A percentile compares a stretch with the other conserved stretches of the same genome.
These are phyloP conservation scores for Trametes meyenii DNA, from an alignment of 768 basidiomycete species.

Conservation along the genomic window DNA sequence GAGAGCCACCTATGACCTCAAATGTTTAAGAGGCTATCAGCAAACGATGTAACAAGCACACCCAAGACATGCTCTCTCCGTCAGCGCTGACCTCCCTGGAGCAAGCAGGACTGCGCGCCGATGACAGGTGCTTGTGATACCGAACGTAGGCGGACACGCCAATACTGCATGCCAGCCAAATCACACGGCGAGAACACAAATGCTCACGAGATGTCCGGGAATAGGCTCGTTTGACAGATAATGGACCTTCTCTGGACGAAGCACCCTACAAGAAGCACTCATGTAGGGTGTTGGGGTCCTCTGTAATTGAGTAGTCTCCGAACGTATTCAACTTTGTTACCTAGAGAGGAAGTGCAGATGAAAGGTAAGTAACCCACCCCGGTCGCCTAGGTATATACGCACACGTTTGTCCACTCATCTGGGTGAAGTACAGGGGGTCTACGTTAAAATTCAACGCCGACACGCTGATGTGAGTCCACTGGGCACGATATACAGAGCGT, in stretches of 20 bases:
- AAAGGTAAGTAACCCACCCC: no score
- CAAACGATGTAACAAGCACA: background rate
- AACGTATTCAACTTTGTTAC: background rate
- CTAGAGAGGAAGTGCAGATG: no score
- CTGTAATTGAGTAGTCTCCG: slow-evolving; percentile 2
- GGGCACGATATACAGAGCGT: background rate
- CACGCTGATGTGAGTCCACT: slow-evolving; percentile 8
- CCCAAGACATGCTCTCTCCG: background rate
- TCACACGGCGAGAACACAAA: slow-evolving; percentile 5
- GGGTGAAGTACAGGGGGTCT: background rate
- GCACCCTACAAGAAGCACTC: slow-evolving; percentile 10
- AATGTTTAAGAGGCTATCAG: slow-evolving; percentile 11
- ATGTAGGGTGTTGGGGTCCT: background rate
- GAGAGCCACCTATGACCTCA: background rate
- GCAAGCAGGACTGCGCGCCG: slow-evolving; percentile 8
- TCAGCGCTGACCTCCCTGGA: background rate
- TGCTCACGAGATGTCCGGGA: background rate
- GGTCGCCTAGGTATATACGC: no score
- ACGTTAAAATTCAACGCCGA: background rate
- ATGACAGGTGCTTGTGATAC: slow-evolving; percentile 18
- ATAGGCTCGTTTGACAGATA: slow-evolving; percentile 1
- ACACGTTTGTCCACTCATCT: no score
- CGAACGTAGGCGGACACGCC: slow-evolving; percentile 6
- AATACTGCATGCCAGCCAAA: slow-evolving; percentile 9
- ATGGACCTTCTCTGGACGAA: slow-evolving; percentile 8